Evolutionary conservation across 352 stramenopile genomes (phyloP), one percentile per base, ranked within the genome.

Genomic region (Phytopythium montanum): DNA sequence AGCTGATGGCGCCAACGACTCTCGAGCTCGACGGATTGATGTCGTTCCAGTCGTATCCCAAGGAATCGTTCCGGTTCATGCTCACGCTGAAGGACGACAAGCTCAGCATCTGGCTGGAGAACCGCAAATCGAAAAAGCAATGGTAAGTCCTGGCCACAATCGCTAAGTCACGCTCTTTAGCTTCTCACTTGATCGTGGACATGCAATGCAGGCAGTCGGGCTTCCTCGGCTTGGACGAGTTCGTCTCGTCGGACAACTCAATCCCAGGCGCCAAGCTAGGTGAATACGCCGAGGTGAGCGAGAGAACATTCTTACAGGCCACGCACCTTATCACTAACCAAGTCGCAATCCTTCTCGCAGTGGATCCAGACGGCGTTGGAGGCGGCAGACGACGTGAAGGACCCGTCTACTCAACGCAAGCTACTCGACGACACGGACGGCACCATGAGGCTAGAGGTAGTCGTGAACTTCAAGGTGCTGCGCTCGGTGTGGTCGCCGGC

Each of bases 21-120:
- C 18, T 46, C 39, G 39, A 52, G 23, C 45, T 52, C 26, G 45
- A 52, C 12, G 23, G 21, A 5, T 1, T 52, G 45, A 52, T 23
- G 10, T 52, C 45, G 21, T 52, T 52, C 16, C 45, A 9, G 45
- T 52, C 45, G 4, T 23, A 16, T 1, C 23, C 45, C 7, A 33
- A 10, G 16, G 23, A 5, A 16, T 2, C 21, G 45, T 54, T 54
- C 29, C 49, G 49, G 13, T 54, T 41, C 49, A 14, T 54, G 3
- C 7, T 63, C 19, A 36, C 34, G 1, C 14, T 42, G 5, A 31
- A 54, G 36, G 26, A 58, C 8, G 38, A 63, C 34, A 50, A 41
- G 9, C 48, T 63, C n/a, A 21, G 8, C 14, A 38, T 63, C 9
- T 63, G 57, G 48, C 46, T 63, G 3, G 57, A 63, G 46, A 49